These are phyloP conservation scores for Daldinia concentrica DNA, from an alignment of 495 filamentous ascomycete genomes.

Conservation along the genomic window DNA sequence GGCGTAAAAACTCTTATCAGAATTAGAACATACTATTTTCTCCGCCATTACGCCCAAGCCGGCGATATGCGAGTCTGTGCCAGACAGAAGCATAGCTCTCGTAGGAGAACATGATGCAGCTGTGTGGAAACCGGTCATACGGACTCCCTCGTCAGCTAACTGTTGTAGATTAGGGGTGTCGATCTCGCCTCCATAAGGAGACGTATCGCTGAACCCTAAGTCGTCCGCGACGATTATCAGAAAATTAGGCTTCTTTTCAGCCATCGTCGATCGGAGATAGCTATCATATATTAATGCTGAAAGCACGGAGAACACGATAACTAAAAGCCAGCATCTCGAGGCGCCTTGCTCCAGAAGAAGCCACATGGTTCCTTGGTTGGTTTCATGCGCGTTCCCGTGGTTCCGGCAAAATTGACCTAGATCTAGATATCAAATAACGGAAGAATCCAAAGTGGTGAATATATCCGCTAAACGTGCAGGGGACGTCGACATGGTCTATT, in stretches of 20 bases:
- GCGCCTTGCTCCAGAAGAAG: constrained; percentile 18
- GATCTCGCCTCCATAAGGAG: constrained; percentile 70
- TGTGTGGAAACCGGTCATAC: constrained; percentile 69
- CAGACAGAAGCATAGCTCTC: constrained; percentile 64
- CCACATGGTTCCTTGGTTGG: constrained; percentile 21
- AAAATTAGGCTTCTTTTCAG: constrained; percentile 55
- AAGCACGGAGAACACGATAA: constrained; percentile 21
- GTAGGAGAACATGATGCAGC: constrained; percentile 70
- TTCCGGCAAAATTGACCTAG: constrained; percentile 36
- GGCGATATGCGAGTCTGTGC: constrained; percentile 61
- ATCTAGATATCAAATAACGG: constrained; percentile 24
- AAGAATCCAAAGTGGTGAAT: constrained; percentile 30
- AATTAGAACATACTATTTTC: constrained; percentile 41
- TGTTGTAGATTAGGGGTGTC: constrained; percentile 66
- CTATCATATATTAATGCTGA: constrained; percentile 27
- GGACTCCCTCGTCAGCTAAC: constrained; percentile 62
- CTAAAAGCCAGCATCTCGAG: constrained; percentile 10
- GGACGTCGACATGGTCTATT: constrained; percentile 4
- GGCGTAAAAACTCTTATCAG: neutral
- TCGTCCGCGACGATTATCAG: constrained; percentile 70
- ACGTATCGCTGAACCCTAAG: constrained; percentile 69
- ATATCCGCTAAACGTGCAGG: constrained; percentile 24
- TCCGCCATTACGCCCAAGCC: constrained; percentile 56
- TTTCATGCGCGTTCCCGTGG: constrained; percentile 10
- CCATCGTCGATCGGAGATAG: constrained; percentile 25